Evolutionary conservation across 73 alveolate genomes (phyloP).

Genomic region (Tetrahymena borealis): DNA sequence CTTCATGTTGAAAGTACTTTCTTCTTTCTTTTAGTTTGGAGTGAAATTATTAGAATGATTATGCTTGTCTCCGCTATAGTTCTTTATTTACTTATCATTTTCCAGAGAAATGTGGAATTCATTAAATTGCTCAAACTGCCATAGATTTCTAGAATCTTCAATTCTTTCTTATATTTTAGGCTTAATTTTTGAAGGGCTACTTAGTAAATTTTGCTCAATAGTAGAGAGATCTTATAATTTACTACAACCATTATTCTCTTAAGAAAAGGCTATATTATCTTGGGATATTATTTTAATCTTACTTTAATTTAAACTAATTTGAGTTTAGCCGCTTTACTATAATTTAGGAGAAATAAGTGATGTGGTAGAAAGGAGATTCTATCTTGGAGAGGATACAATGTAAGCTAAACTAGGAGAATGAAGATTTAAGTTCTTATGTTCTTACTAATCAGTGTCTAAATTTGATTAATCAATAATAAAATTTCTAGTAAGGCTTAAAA

Average conservation of each 20-base stretch:
- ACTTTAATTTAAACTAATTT: not conserved
- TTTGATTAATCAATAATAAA: no score
- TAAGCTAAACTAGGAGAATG: not conserved
- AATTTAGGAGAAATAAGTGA: not conserved
- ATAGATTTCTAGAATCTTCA: not conserved
- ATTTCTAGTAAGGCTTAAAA: not conserved
- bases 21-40: not conserved
- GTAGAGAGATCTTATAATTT: not conserved
- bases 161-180: not conserved
- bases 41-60: not conserved
- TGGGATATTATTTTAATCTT: not conserved
- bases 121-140: not conserved
- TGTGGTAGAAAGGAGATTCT: not conserved
- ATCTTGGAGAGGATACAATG: not conserved
- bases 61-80: not conserved
- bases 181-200: not conserved
- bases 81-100: not conserved
- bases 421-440: not conserved
- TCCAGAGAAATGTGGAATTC: not conserved
- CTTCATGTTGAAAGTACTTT: not conserved
- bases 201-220: not conserved
- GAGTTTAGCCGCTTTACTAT: not conserved
- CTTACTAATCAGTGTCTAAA: not conserved
- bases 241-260: not conserved
- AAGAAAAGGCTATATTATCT: not conserved